Conservation (phyloP, 805 yeast genomes). For the Candida broadrunensis region DNA sequence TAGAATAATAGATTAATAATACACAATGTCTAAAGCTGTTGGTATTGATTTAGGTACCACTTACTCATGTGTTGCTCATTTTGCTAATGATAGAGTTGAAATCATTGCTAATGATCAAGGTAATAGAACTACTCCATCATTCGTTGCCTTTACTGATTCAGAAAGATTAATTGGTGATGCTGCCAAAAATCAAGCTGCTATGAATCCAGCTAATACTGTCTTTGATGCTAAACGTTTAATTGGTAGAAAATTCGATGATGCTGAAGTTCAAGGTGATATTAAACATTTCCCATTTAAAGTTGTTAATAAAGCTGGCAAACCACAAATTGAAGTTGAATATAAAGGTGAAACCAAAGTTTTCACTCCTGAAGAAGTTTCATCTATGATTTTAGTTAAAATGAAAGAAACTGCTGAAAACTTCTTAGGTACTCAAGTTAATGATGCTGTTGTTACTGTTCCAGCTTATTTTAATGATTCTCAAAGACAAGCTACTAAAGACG, state of each 20-base stretch:
- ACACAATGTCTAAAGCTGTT: conserved; percentile 49
- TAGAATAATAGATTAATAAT: background rate
- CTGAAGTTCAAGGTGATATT: conserved; percentile 63
- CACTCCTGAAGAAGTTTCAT: conserved; percentile 93
- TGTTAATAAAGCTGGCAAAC: conserved; percentile 70
- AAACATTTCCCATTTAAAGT: conserved; percentile 84
- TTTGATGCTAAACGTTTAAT: conserved; percentile 92
- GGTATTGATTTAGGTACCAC: conserved; percentile 98
- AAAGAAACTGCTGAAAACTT: conserved; percentile 92
- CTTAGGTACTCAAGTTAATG: conserved; percentile 51
- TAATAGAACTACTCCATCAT: conserved; percentile 97
- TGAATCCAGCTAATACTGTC: conserved; percentile 90
- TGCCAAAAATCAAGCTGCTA: conserved; percentile 96
- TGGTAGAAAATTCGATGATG: conserved; percentile 84
- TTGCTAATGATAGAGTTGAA: conserved; percentile 88
- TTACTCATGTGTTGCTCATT: conserved; percentile 95
- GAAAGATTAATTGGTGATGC: conserved; percentile 97
- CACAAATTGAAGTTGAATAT: conserved; percentile 79
- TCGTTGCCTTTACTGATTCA: conserved; percentile 90
- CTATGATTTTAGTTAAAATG: conserved; percentile 89
- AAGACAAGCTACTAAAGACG: conserved; percentile 98
- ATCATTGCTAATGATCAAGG: conserved; percentile 98
- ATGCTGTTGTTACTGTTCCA: conserved; percentile 95
- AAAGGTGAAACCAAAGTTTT: conserved; percentile 86
- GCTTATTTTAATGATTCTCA: conserved; percentile 97